Evolutionary conservation across 169 alveolate species (phyloP), one percentile per base, ranked within the genome.

Genomic region (Eimeria falciformis): DNA sequence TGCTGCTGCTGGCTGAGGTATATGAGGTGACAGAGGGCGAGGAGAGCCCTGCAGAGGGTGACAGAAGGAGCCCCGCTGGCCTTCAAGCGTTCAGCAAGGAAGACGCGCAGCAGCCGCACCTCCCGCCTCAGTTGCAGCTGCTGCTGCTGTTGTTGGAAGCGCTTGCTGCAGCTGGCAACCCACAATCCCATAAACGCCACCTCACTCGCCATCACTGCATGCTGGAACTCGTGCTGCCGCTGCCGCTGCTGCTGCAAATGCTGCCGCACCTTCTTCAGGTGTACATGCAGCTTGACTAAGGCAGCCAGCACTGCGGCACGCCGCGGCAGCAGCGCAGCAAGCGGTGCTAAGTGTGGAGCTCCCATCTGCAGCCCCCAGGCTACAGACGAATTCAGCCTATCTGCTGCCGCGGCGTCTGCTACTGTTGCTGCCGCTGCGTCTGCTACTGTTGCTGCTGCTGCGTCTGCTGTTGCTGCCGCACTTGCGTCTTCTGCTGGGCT

Each of bases 331-430:
- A 77, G 23, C 3, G 12, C 5, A 29, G 68, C 33, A n/a, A 77
- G 69, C 25, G 46, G 68, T 77, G 27, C 45, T 11, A 77, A 55
- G 69, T 77, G 86, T 21, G 68, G 68, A 12, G 86, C 86, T 43
- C 68, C 68, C 69, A 77, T 68, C n/a, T 43, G 86, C 37, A 77
- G 12, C 68, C 86, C 86, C 25, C 68, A 23, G 25, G 86, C 86
- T 43, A 45, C 43, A 11, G 47, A 23, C 40, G 68, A 77, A n/a
- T 17, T 12, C 86, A 12, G 2, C 9, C 58, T 47, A 46, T 17
- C 73, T 79, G 71, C 88, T 79, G 88, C 88, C 6, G 23, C 86
- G 29, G 47, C 40, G 3, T 40, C 37, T 71, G 82, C 81, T 69
- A 53, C 81, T n/a, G 14, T n/a, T 40, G 82, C 82, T 14, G 55